Evolutionary conservation across 192 early-diverging fungal species (phyloP), one percentile per base, ranked within the genome.

Genomic region (Gaertneriomyces semiglobifer): DNA sequence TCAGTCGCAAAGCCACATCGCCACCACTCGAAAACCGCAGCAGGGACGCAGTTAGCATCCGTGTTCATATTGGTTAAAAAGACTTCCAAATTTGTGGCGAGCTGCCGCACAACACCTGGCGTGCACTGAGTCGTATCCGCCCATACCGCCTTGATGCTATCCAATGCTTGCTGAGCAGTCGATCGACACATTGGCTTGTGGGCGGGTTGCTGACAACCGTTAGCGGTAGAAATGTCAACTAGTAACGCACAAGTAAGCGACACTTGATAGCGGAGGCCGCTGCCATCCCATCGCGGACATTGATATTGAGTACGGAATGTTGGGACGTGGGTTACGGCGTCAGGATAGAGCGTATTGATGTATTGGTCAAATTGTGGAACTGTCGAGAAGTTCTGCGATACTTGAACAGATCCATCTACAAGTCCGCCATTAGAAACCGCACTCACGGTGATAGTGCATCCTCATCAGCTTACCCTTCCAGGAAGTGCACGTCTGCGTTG

Each of bases 221-320:
- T 33, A 4, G 44, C 44, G 18, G 60, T 61, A 11, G 60, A 41
- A 6, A 46, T 25, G 60, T 46, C 60, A 8, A 61, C 8, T 0
- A 62, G n/a, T 53, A 43, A 57, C 47, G 58, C 55, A 53, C 74
- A 76, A 10, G 69, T 12, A n/a, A 69, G 16, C 3, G 71, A 68
- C 57, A 47, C 44, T 4, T 70, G 60, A 54, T 69, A 76, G 10
- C 74, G 65, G 25, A 65, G 70, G 47, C 70, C 66, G 18, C 19
- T 59, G 53, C 74, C 74, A n/a, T 45, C 46, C 72, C 69, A 76
- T n/a, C 46, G 47, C n/a, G 74, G 74, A 56, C 74, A 76, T 7
- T 20, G 44, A 54, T 62, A 66, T 6, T 44, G 50, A 19, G 14
- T 20, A 8, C 62, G 68, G 64, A 75, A 71, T 16, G 19, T 25